A percentile compares a stretch with the other conserved stretches of the same genome.
Evolutionary conservation across 2,329 filamentous ascomycete genomes (phyloP).

Genomic region (Fusarium sp.): DNA sequence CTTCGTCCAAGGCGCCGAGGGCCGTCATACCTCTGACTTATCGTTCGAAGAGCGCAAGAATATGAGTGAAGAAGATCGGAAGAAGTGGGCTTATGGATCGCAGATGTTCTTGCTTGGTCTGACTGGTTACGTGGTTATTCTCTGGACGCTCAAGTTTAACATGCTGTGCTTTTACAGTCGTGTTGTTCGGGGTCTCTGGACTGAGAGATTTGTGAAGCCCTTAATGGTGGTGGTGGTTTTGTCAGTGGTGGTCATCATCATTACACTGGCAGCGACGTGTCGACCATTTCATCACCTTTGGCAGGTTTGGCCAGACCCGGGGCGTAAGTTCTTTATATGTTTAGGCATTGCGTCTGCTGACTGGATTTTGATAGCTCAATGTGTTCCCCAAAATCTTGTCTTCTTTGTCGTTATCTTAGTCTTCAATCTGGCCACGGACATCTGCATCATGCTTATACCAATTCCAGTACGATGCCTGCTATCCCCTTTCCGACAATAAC

Average conservation of each 20-base stretch:
- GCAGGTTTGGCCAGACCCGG: constrained; percentile 54
- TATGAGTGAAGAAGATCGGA: constrained; percentile 47
- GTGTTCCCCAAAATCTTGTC: constrained; percentile 50
- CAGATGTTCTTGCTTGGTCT: constrained; percentile 54
- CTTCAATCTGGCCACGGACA: constrained; percentile 52
- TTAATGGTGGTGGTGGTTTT: constrained; percentile 48
- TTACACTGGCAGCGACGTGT: constrained; percentile 49
- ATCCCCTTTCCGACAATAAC: accelerated
- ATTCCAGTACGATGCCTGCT: constrained; percentile 43
- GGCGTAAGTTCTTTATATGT: constrained; percentile 45
- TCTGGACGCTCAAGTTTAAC: constrained; percentile 57
- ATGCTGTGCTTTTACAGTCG: constrained; percentile 57
- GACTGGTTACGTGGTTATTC: constrained; percentile 51
- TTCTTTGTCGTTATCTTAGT: constrained; percentile 51
- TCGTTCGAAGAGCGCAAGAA: constrained; percentile 48
- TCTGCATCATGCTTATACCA: constrained; percentile 52
- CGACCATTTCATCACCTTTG: constrained; percentile 52
- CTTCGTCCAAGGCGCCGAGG: constrained; percentile 48
- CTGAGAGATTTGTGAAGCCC: constrained; percentile 53
- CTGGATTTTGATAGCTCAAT: constrained; percentile 27
- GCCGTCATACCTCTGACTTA: constrained; percentile 49
- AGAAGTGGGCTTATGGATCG: constrained; percentile 49
- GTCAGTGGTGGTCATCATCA: constrained; percentile 45
- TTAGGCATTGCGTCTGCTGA: too few relatives aligned
- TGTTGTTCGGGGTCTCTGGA: constrained; percentile 52